Evolutionary conservation across 2,329 filamentous ascomycete genomes (phyloP), one percentile per base, ranked within the genome.

Genomic region (Alternaria ventricosa): DNA sequence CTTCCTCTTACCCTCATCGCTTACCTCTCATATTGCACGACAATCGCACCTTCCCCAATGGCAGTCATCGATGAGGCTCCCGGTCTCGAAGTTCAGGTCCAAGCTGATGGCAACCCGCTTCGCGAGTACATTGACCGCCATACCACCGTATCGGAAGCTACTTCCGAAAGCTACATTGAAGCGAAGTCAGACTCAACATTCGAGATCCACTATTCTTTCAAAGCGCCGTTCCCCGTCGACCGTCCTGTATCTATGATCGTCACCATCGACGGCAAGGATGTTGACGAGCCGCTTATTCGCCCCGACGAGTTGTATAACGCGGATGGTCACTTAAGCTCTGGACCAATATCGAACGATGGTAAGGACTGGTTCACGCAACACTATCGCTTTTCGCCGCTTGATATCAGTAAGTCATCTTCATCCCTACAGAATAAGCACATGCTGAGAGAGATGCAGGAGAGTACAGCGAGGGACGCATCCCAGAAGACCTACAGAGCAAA

Each of bases 121-220:
- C 36, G 64, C 33, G 75, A 79, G 55, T 72, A 75, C 51, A 60
- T 59, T 9, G 66, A 75, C 12, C 46, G 66, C 13, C 65, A 73
- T 4, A 44, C 64, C 11, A 15, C 36, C 53, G 53, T 55, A 10
- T 25, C 18, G 33, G 60, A 6, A 47, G 58, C 5, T 15, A 66
- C 56, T 1, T 55, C 69, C 6, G 70, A 68, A 9, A 75, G 71
- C 45, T 79, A 78, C 51, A 63, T 80, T 5, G 71, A 75, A 51
- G 71, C 71, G 0, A 57, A 50, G 9, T 69, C 76, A 2, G 71
- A 68, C 3, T 57, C 63, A 6, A 22, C 63, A 2, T 76, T 80
- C 55, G 51, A 58, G 3, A 56, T 77, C 6, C 44, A 33, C 8
- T 60, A 65, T 22, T 60, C 36, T 0, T 61, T 78, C 25, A 61